These are phyloP conservation scores for Agastache rugosa DNA, from an alignment of 257 asterid genomes.

Conservation along the genomic window DNA sequence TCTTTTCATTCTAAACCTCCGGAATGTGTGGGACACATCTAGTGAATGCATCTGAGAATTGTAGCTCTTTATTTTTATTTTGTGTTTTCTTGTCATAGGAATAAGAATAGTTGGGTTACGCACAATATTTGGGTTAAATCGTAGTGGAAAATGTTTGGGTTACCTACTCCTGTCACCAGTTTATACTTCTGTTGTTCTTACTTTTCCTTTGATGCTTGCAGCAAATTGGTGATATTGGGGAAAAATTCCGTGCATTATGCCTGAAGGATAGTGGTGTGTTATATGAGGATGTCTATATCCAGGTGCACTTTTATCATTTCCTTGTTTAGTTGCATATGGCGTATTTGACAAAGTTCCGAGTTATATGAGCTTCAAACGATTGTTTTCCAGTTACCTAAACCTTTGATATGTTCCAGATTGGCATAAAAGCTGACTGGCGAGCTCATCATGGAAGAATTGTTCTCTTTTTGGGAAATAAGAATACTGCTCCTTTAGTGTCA, in stretches of 20 bases:
- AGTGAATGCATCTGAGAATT: not conserved
- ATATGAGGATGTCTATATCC: conserved; percentile 90
- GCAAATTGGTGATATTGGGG: conserved; percentile 87
- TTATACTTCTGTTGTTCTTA: conserved; percentile 33
- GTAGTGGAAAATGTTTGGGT: not conserved
- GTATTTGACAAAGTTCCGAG: not conserved
- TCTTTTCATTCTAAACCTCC: not conserved
- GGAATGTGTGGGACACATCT: conserved; percentile 7
- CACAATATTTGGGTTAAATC: not conserved
- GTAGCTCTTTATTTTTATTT: not conserved
- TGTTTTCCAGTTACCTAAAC: conserved; percentile 25
- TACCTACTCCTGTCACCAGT: conserved; percentile 16
- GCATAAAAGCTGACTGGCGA: conserved; percentile 95
- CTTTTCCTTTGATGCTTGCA: conserved; percentile 48
- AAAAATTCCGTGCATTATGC: conserved; percentile 82
- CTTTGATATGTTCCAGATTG: conserved; percentile 62
- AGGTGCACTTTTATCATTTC: conserved; percentile 54
- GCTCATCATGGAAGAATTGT: conserved; percentile 85
- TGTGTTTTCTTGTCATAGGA: conserved; percentile 1
- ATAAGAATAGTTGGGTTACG: not conserved
- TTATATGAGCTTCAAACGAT: conserved; percentile 23
- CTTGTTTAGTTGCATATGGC: conserved; percentile 23
- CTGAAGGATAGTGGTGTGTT: conserved; percentile 93
- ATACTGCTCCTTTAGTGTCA: conserved; percentile 73
- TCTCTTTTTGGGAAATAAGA: conserved; percentile 94